Percentiles rank a stretch among this genome's conserved stretches.
Evolutionary conservation across 2,329 filamentous ascomycete genomes (phyloP).

Genomic region (Penicillium sp.): DNA sequence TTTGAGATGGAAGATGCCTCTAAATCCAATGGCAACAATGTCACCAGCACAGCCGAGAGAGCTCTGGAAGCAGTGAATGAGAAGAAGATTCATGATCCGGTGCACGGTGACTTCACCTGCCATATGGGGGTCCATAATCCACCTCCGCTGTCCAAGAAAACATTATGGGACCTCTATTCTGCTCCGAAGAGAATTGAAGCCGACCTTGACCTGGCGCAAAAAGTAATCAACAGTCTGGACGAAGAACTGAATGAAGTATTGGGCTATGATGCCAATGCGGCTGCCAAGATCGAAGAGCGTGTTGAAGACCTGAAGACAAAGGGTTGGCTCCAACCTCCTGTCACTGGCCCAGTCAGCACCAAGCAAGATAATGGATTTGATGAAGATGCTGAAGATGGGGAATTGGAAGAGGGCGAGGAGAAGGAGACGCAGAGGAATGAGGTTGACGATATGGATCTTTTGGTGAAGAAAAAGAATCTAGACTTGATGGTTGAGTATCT

Average conservation of each 20-base stretch:
- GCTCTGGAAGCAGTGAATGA: conserved; percentile 94
- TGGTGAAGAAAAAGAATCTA: conserved; percentile 94
- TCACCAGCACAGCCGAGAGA: conserved; percentile 70
- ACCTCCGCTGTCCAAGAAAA: conserved; percentile 87
- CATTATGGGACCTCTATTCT: conserved; percentile 94
- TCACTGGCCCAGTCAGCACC: conserved; percentile 43
- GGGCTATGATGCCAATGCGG: conserved; percentile 75
- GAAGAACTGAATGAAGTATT: conserved; percentile 84
- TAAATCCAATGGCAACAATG: conserved; percentile 36
- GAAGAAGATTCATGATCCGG: conserved; percentile 94
- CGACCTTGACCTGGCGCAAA: conserved; percentile 80
- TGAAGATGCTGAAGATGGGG: conserved; percentile 55
- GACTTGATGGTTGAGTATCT: conserved; percentile 96
- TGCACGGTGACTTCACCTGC: conserved; percentile 93
- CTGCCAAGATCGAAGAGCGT: conserved; percentile 79
- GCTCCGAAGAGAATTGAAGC: conserved; percentile 91
- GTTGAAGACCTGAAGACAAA: conserved; percentile 79
- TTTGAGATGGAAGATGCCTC: conserved; percentile 49
- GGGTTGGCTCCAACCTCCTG: conserved; percentile 73
- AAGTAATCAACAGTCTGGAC: conserved; percentile 83
- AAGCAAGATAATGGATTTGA: conserved; percentile 57
- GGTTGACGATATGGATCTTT: conserved; percentile 83
- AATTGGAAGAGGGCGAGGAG: conserved; percentile 80
- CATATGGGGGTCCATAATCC: conserved; percentile 96
- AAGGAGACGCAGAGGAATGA: conserved; percentile 69